Evolutionary conservation across 192 early-diverging fungal species (phyloP).

Genomic region (Piromyces finnis): DNA sequence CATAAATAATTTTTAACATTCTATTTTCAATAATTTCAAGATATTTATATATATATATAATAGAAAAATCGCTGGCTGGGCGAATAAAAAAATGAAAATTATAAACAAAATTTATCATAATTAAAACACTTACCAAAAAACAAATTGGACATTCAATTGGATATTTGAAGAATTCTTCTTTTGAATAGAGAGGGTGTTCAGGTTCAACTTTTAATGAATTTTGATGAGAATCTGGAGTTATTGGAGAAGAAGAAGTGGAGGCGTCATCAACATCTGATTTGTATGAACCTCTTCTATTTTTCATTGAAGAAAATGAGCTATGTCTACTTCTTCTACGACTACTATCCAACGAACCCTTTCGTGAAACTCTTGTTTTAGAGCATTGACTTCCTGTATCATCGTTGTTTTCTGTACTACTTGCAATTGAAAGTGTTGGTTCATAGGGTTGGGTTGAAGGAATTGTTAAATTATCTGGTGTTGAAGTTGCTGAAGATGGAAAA

Average conservation of each 20-base stretch:
- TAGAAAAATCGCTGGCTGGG: too few relatives aligned
- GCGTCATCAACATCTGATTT: neutral
- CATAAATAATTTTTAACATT: too few relatives aligned
- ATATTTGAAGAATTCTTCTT: constrained; percentile 14
- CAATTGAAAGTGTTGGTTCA: neutral
- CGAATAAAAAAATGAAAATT: too few relatives aligned
- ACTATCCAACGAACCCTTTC: neutral
- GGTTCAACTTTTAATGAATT: neutral
- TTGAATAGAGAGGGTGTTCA: neutral
- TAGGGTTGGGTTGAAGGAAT: neutral
- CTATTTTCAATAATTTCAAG: too few relatives aligned
- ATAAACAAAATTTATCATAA: too few relatives aligned
- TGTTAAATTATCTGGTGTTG: neutral
- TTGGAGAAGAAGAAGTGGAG: neutral
- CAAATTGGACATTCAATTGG: constrained; percentile 89
- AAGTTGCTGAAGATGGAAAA: neutral
- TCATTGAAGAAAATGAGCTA: neutral
- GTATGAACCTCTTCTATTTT: neutral
- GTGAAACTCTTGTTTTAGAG: neutral
- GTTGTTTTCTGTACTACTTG: neutral
- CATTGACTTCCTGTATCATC: neutral
- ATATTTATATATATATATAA: too few relatives aligned
- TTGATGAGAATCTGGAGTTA: neutral
- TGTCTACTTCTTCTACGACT: neutral
- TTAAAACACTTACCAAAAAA: constrained; percentile 45